Evolutionary conservation across 2,329 filamentous ascomycete genomes (phyloP), one percentile per base, ranked within the genome.

Genomic region (Cordyceps farinosa): DNA sequence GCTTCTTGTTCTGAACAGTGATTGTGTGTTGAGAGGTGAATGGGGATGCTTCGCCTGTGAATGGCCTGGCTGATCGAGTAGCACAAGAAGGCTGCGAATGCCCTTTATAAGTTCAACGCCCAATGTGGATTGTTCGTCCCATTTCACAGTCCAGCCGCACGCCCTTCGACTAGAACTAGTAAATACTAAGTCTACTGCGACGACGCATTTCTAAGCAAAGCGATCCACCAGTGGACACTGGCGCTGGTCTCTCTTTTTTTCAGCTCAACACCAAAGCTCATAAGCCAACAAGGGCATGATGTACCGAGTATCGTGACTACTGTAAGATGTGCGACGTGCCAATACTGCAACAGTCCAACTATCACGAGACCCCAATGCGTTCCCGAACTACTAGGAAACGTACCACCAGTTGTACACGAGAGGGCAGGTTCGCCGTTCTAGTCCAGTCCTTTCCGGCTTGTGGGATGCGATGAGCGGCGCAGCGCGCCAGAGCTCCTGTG

Each of bases 171-270:
- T 55, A 48, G 15, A 17, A 15, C 15, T 47, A 36, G 10, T 53
- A 40, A 53, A 61, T 36, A 47, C 22, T 22, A 22, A 13, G n/a
- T 53, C 40, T 61, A 45, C 38, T 27, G 5, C 36, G 47, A 51
- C 8, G 17, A n/a, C n/a, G 50, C 27, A 61, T 55, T 61, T 61
- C 59, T 61, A 61, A 61, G 59, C 59, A 40, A 15, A 29, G 30
- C 45, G 40, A 40, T 61, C 51, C 59, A 61, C 59, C 40, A 2
- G 5, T n/a, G 17, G 32, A n/a, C n/a, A 38, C 30, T 54, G 29
- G n/a, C 29, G 30, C 58, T 36, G 40, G 22, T 22, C 45, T 40
- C 29, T 15, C 34, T 29, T 9, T 10, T 36, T 30, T 42, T 45
- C 38, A 32, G 36, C 47, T 51, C 2, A 52, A 34, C 27, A 10